Evolutionary conservation across 2,329 filamentous ascomycete species (phyloP), one percentile per base, ranked within the genome.

Genomic region (Penicillium occitanis): DNA sequence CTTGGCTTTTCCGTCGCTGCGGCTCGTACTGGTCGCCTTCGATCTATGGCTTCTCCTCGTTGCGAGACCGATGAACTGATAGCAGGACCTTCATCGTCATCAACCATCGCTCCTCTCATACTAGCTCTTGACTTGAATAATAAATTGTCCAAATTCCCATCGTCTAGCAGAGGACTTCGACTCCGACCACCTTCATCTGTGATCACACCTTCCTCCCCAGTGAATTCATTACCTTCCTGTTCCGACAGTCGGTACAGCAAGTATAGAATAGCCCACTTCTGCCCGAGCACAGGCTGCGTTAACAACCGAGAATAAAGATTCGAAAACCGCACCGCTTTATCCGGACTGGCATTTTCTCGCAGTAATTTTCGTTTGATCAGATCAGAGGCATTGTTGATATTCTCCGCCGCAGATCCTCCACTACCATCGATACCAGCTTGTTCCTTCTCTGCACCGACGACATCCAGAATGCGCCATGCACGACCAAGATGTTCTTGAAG

Each of bases 231-330:
- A n/a, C 69, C 70, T n/a, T 76, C 72, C 59, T 86, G 87, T 73
- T 93, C 91, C 68, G 91, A 88, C 58, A 97, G 86, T 72, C 92
- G 89, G 76, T 95, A 91, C 50, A 99, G 86, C 50, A 99, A 88
- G 76, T 96, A 96, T 22, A 99, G 84, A 70, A 99, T 97, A 2
- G 91, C 92, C 93, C 93, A 98, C 85, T 99, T 99, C 78, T 97
- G 91, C 73, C 91, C 91, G 53, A 99, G 85, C 5, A 98, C 93
- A 0, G 93, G 93, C 70, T 97, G 88, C n/a, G 92, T 91, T 30
- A 97, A 84, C 19, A 99, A 86, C 65, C 92, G 87, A 40, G 92
- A 92, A 79, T 97, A 97, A 33, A 99, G 86, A 74, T 97, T 96
- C 28, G 92, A 90, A 79, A 97, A 97, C 68, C 90, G 87, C 22